A percentile compares a stretch with the other conserved stretches of the same genome.
Conservation (phyloP, 495 filamentous ascomycete species). For the Penicillium verhagenii region DNA sequence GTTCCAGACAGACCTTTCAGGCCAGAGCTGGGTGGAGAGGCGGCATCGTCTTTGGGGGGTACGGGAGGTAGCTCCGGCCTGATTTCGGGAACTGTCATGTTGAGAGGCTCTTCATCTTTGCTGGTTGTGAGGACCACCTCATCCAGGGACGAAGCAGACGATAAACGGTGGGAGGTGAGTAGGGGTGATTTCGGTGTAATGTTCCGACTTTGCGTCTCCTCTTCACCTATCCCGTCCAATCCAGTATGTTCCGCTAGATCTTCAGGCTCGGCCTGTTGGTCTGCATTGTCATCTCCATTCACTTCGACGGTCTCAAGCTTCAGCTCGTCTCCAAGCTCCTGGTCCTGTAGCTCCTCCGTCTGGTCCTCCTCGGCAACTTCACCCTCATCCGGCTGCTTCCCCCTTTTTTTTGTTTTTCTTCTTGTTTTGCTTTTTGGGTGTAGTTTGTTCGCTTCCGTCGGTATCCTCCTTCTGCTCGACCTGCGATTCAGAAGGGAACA, state of each 20-base stretch:
- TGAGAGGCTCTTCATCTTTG: constrained; percentile 38
- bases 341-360: constrained; percentile 5
- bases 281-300: constrained; percentile 9
- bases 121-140: constrained; percentile 66
- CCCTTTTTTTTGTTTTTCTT: constrained; percentile 17
- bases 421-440: constrained; percentile 26
- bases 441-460: constrained; percentile 10
- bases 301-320: constrained; percentile 8
- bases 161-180: constrained; percentile 61
- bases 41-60: constrained; percentile 46
- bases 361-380: constrained; percentile 3
- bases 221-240: constrained; percentile 13
- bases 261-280: constrained; percentile 14
- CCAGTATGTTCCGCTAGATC: constrained; percentile 8
- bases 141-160: constrained; percentile 60
- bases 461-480: constrained; percentile 25
- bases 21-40: constrained; percentile 37
- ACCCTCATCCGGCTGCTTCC: constrained; percentile 5
- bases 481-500: constrained; percentile 30
- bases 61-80: constrained; percentile 51
- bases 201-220: constrained; percentile 35
- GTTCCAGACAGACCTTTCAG: constrained; percentile 49
- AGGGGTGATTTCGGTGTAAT: constrained; percentile 51
- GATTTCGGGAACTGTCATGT: constrained; percentile 16
- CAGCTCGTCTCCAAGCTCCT: constrained; percentile 7